phyloP scores from a whole-genome alignment of 805 yeast species.

The Danielia reshetovae region DNA sequence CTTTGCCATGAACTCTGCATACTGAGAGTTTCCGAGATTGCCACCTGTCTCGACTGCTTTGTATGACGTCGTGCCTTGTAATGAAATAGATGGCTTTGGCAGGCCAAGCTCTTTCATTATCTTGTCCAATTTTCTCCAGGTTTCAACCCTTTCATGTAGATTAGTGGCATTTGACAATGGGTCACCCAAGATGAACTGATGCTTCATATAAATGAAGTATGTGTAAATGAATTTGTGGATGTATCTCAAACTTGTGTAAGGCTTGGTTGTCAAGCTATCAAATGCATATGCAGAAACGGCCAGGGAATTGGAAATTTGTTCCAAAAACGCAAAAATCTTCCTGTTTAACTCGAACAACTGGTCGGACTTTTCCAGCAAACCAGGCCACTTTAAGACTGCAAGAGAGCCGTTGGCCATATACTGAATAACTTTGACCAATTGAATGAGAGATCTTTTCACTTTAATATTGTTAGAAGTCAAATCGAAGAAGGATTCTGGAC shows the following conservation, averaged over 20 bases:
- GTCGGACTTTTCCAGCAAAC: conserved; percentile 38
- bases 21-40: conserved; percentile 45
- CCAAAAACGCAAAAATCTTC: conserved; percentile 28
- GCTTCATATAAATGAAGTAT: conserved; percentile 29
- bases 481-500: conserved; percentile 63
- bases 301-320: conserved; percentile 17
- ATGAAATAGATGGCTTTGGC: conserved; percentile 52
- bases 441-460: conserved; percentile 64
- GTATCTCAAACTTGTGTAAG: conserved; percentile 36
- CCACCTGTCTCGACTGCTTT: conserved; percentile 39
- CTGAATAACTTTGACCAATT: conserved; percentile 80
- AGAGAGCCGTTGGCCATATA: conserved; percentile 82
- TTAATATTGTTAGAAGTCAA: conserved; percentile 25
- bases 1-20: conserved; percentile 72
- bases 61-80: conserved; percentile 52
- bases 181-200: conserved; percentile 23
- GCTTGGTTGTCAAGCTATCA: conserved; percentile 21
- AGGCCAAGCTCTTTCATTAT: conserved; percentile 51
- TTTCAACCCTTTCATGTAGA: conserved; percentile 20
- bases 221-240: conserved; percentile 38
- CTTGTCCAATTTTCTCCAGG: conserved; percentile 42
- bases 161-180: conserved; percentile 13
- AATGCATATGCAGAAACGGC: conserved; percentile 22
- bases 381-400: conserved; percentile 60
- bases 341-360: conserved; percentile 31